Evolutionary conservation across 1,284 basidiomycete species (phyloP).

Genomic region (Kalmanozyma brasiliensis): DNA sequence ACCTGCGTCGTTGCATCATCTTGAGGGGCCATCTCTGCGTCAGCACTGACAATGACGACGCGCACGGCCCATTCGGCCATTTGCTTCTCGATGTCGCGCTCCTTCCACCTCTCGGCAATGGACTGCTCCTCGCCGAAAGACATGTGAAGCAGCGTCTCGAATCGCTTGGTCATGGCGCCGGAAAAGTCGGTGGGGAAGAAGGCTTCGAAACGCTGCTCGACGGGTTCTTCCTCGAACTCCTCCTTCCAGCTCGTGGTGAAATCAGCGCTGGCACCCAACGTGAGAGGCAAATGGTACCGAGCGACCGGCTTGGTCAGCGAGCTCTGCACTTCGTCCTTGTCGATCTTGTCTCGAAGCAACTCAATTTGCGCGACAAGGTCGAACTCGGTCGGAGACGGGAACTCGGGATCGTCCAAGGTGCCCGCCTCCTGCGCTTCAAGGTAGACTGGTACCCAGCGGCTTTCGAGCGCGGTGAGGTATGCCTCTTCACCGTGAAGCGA

Average conservation of each 20-base stretch:
- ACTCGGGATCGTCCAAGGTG: slow-evolving; percentile 78
- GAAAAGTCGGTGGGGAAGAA: slow-evolving; percentile 22
- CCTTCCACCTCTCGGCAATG: background rate
- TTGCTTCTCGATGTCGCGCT: background rate
- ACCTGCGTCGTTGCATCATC: background rate
- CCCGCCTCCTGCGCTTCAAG: slow-evolving; percentile 76
- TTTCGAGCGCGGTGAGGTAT: slow-evolving; percentile 82
- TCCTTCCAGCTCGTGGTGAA: slow-evolving; percentile 47
- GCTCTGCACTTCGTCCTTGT: slow-evolving; percentile 74
- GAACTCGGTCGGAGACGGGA: slow-evolving; percentile 77
- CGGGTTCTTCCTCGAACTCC: slow-evolving; percentile 19
- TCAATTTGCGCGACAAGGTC: slow-evolving; percentile 77
- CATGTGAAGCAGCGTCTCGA: slow-evolving; percentile 26
- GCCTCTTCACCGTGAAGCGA: slow-evolving; percentile 76
- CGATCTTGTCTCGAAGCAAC: slow-evolving; percentile 81
- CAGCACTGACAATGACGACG: slow-evolving; percentile 17
- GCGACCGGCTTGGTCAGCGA: slow-evolving; percentile 40
- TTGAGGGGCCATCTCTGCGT: slow-evolving; percentile 1
- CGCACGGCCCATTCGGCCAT: slow-evolving; percentile 46
- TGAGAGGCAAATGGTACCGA: slow-evolving; percentile 32
- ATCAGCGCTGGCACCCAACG: slow-evolving; percentile 10
- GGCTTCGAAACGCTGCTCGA: slow-evolving; percentile 22
- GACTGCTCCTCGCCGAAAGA: slow-evolving; percentile 13
- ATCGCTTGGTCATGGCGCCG: slow-evolving; percentile 28
- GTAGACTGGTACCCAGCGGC: slow-evolving; percentile 83